Evolutionary conservation across 2,329 filamentous ascomycete genomes (phyloP).

Genomic region (Fusarium compactum): DNA sequence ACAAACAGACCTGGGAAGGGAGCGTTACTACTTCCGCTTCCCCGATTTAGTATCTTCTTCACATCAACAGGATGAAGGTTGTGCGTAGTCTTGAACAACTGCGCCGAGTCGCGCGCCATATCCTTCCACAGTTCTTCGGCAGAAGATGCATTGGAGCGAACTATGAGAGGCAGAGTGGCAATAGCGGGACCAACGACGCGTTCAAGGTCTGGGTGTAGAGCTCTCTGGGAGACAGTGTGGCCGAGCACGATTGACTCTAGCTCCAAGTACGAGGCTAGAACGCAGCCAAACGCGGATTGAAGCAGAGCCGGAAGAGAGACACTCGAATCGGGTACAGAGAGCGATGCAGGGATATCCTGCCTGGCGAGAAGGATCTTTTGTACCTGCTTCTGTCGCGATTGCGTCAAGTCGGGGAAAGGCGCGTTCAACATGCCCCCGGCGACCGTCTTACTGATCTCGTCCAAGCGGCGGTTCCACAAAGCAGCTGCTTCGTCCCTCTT

Average conservation of each 20-base stretch:
- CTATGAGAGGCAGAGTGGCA: slow-evolving; percentile 12
- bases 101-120: slow-evolving; percentile 5
- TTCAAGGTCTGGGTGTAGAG: slow-evolving; percentile 3
- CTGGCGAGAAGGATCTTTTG: slow-evolving; percentile 14
- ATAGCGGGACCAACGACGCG: slow-evolving; percentile 23
- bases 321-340: fast-evolving
- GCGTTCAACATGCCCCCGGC: slow-evolving; percentile 8
- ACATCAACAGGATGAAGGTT: slow-evolving; percentile 22
- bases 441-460: neutral
- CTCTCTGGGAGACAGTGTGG: slow-evolving; percentile 20
- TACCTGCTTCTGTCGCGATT: slow-evolving; percentile 21
- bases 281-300: slow-evolving; percentile 25
- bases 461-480: neutral
- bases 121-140: slow-evolving; percentile 9
- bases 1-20: slow-evolving; percentile 27
- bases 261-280: slow-evolving; percentile 17
- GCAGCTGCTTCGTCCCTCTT: slow-evolving; percentile 9
- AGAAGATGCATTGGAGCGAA: slow-evolving; percentile 5
- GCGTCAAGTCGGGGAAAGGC: slow-evolving; percentile 10
- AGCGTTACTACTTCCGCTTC: neutral
- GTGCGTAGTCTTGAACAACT: slow-evolving; percentile 6
- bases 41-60: slow-evolving; percentile 27
- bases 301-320: slow-evolving; percentile 1
- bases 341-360: neutral
- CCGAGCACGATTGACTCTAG: slow-evolving; percentile 9